These are phyloP conservation scores for Flammula alnicola DNA, from an alignment of 1,284 basidiomycete species.

Conservation along the genomic window DNA sequence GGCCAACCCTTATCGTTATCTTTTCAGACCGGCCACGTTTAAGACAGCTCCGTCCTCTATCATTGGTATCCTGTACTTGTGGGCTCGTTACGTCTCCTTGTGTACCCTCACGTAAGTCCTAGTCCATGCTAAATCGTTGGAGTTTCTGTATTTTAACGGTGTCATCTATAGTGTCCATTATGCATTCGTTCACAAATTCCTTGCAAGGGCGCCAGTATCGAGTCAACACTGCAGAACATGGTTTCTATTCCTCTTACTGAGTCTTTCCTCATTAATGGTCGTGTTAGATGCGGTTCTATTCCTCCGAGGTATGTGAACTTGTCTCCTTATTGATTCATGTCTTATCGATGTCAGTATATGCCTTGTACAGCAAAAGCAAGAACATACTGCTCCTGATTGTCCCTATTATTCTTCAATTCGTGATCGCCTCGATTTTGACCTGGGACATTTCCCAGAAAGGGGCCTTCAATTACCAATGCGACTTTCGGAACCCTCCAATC, in stretches of 20 bases:
- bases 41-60: neutral
- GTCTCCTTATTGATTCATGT: neutral
- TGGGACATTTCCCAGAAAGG: neutral
- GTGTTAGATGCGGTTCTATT: constrained; percentile 12
- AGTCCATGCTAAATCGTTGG: neutral
- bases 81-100: constrained; percentile 8
- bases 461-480: constrained; percentile 10
- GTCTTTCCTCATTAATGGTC: constrained; percentile 1
- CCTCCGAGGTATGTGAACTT: constrained; percentile 7
- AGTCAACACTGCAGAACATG: constrained; percentile 6
- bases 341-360: constrained; percentile 8
- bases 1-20: neutral
- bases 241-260: constrained; percentile 4
- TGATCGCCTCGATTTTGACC: constrained; percentile 1
- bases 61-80: constrained; percentile 4
- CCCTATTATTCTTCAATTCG: constrained; percentile 10
- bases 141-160: neutral
- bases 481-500: constrained; percentile 8
- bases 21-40: neutral
- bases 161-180: constrained; percentile 7
- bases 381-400: constrained; percentile 3
- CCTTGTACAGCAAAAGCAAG: constrained; percentile 9
- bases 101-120: constrained; percentile 2
- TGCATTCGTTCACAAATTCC: constrained; percentile 7
- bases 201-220: constrained; percentile 10